Conservation (phyloP, 441 rosid species). For the Metrosideros polymorpha region DNA sequence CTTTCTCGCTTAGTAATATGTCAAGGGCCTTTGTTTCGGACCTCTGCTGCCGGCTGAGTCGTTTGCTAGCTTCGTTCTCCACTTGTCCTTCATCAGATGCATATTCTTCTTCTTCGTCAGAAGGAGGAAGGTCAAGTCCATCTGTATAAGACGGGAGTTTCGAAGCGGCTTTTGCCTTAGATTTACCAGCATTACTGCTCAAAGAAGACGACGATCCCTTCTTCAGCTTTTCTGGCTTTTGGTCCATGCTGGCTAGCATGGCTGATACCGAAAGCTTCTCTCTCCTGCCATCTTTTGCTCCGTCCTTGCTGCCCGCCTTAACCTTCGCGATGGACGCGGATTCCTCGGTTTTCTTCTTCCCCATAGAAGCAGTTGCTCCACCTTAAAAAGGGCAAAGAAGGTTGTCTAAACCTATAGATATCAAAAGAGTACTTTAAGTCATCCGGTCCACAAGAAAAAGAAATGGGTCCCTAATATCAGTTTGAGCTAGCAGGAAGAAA, state of each 20-base stretch:
- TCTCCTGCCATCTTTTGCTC: constrained; percentile 42
- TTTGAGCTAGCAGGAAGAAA: not conserved
- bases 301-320: constrained; percentile 17
- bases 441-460: not conserved
- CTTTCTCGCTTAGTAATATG: constrained; percentile 50
- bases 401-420: not conserved
- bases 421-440: not conserved
- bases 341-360: constrained; percentile 63
- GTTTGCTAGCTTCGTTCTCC: constrained; percentile 10
- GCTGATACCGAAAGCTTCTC: constrained; percentile 71
- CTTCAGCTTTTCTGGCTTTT: constrained; percentile 63
- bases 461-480: not conserved
- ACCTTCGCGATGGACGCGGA: constrained; percentile 23
- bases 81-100: constrained; percentile 28
- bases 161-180: constrained; percentile 36
- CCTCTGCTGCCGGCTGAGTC: constrained; percentile 25
- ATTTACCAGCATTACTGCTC: constrained; percentile 12
- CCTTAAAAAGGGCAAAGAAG: not conserved
- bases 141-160: constrained; percentile 48
- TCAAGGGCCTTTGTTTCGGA: constrained; percentile 28
- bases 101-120: constrained; percentile 50
- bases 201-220: constrained; percentile 39
- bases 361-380: constrained; percentile 35
- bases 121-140: constrained; percentile 75
- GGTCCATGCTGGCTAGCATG: constrained; percentile 80